Percentiles rank a stretch among this genome's conserved stretches.
phyloP scores from a whole-genome alignment of 768 basidiomycete species.

The Mycena latifolia region DNA sequence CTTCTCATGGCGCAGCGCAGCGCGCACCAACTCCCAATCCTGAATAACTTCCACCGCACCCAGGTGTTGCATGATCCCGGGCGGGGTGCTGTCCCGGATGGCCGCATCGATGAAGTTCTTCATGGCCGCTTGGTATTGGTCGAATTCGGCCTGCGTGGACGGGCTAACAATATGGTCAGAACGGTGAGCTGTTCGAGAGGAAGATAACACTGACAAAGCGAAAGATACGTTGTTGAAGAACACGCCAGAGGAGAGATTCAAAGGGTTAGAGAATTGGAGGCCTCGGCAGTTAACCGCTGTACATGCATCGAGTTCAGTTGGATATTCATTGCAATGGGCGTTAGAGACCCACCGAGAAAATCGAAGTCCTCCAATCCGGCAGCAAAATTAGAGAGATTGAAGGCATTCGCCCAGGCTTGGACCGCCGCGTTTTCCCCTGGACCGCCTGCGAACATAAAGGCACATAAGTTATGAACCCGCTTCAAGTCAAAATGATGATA shows the following conservation, averaged over 20 bases:
- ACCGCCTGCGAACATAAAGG: not conserved
- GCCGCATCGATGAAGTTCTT: conserved; percentile 9
- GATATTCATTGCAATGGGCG: not conserved
- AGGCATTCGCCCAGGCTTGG: not conserved
- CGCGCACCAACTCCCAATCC: conserved; percentile 32
- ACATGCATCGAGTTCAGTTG: not conserved
- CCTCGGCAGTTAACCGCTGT: not conserved
- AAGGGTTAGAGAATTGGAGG: not conserved
- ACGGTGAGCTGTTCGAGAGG: no score
- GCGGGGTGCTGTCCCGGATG: conserved; percentile 15
- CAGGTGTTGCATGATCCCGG: conserved; percentile 26
- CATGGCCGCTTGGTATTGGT: conserved; percentile 29
- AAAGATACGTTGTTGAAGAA: not conserved
- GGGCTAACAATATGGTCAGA: conserved; percentile 4
- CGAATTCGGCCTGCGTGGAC: conserved; percentile 22
- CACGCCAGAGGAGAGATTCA: not conserved
- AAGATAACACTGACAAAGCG: not conserved
- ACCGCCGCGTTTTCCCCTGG: not conserved
- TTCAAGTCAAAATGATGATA: not conserved
- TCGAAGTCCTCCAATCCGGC: not conserved
- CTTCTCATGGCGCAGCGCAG: conserved; percentile 31
- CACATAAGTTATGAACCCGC: no score
- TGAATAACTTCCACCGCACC: conserved; percentile 27
- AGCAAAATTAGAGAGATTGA: not conserved
- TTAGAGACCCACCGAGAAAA: not conserved